phyloP scores from a whole-genome alignment of 2,329 filamentous ascomycete species.

The Dissoconium aciculare region DNA sequence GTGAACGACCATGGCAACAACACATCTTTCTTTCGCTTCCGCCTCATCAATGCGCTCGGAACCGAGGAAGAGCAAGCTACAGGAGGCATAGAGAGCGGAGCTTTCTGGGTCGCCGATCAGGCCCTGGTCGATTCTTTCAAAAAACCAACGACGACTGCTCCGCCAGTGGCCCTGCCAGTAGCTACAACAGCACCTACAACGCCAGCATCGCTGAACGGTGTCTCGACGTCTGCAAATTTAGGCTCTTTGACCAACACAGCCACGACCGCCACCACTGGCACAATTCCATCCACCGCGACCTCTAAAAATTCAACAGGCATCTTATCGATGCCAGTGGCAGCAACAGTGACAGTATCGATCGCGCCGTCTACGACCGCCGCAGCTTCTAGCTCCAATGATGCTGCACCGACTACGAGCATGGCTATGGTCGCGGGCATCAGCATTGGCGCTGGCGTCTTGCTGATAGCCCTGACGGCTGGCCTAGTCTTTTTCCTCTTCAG shows the following conservation, averaged over 20 bases:
- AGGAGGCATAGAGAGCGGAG: neutral
- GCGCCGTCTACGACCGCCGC: neutral
- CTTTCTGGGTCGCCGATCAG: neutral
- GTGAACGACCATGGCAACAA: constrained; percentile 1
- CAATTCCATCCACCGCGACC: neutral
- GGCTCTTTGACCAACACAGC: neutral
- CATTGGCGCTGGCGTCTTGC: neutral
- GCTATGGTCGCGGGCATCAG: neutral
- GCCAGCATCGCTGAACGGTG: neutral
- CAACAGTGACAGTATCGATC: too few species aligned
- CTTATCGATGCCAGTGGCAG: too few species aligned
- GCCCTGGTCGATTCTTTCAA: neutral
- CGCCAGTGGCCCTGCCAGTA: neutral
- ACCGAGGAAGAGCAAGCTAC: neutral
- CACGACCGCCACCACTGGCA: neutral
- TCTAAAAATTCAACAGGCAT: too few species aligned
- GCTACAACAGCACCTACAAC: neutral
- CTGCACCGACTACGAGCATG: neutral
- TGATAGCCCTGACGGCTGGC: neutral
- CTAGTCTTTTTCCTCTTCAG: neutral
- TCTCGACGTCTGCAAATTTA: neutral
- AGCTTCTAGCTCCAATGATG: neutral
- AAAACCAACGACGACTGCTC: neutral
- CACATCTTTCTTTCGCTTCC: neutral
- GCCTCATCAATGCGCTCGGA: neutral